A percentile compares a stretch with the other conserved stretches of the same genome.
Conservation (phyloP, 2,329 filamentous ascomycete species). For the Torrubiella hemipterigena region DNA sequence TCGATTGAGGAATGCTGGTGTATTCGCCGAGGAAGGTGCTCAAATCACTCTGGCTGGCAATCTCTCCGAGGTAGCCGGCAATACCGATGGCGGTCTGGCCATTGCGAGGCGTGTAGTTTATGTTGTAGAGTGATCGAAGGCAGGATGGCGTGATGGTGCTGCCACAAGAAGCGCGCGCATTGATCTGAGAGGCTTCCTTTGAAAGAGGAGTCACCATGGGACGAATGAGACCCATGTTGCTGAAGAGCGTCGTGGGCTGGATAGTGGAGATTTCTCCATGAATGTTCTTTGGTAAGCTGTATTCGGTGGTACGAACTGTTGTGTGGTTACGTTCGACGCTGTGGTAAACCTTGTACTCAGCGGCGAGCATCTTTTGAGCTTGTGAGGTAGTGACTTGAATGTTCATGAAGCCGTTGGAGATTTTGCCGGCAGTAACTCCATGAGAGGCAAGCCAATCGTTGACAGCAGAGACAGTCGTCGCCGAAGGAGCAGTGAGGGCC, state of each 20-base stretch:
- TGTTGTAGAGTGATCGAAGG: not conserved
- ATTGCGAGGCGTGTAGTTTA: not conserved
- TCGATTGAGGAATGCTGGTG: not conserved
- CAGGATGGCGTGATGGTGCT: not conserved
- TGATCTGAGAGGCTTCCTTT: not conserved
- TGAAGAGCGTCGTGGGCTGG: slow-evolving; percentile 1
- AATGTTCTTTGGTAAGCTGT: slow-evolving; percentile 1
- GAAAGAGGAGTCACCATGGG: not conserved
- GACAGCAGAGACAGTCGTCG: not conserved
- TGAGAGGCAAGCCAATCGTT: not conserved
- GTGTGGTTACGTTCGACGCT: not conserved
- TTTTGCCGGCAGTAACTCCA: not conserved
- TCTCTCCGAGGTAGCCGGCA: not conserved
- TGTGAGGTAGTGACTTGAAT: not conserved
- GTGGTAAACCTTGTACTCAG: slow-evolving; percentile 3
- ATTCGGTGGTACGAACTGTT: slow-evolving; percentile 1
- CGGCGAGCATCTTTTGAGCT: slow-evolving; percentile 1
- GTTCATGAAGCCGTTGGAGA: slow-evolving; percentile 2
- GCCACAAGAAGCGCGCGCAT: not conserved
- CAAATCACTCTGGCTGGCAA: not conserved
- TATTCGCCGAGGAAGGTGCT: not conserved
- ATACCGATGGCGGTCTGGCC: not conserved
- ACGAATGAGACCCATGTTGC: slow-evolving; percentile 1
- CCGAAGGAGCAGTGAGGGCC: slow-evolving; percentile 1
- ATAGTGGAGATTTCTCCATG: not conserved